Base-by-base conservation (phyloP, 1,284 basidiomycete genomes). In the Fomitopsis betulina region DNA sequence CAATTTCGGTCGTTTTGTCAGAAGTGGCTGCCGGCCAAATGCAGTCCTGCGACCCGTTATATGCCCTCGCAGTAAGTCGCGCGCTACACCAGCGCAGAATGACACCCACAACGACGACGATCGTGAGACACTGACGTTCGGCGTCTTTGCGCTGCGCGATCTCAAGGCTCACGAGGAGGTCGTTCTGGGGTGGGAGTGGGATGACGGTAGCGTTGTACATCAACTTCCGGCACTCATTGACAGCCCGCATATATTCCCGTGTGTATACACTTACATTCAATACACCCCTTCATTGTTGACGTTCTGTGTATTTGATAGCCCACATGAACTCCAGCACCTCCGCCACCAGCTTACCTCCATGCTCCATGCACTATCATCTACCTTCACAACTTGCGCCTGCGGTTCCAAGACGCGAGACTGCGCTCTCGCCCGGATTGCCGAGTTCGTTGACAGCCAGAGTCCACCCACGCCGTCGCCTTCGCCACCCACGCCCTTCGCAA, bases 101-200 rank as follows among this genome's bases (percentile, higher is more conserved):
- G 19, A 42, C 54, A 43, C 53, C 55, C 35, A 27, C 23, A 39
- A 54, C 42, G 43, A 57, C 61, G 57, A 62, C 54, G 63, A 67
- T 21, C 69, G 71, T 0, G 75, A 76, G 3, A 78, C 81, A 25
- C 75, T 96, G 0, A 76, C 79, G 1, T 95, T 98, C 68, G 95
- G 88, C 0, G 75, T 98, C 1, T 98, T 96, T 65, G 93, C 94
- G 0, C 72, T 89, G 19, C 75, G 85, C 17, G 89, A 94, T 63
- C 80, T 98, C 60, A 82, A 82, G 59, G 83, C 85, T 38, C 81
- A 89, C 53, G 94, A 96, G 66, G 96, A 98, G 74, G 84, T 98
- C 40, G 86, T 96, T 0, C 73, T 98, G 0, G 92, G 90, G 0
- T 98, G 96, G 94, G 94, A 97, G 70, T 98, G 95, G 96, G 95